Percentiles rank a stretch among this genome's conserved stretches.
Evolutionary conservation across 352 stramenopile species (phyloP).

Genomic region (Aphanomyces astaci): DNA sequence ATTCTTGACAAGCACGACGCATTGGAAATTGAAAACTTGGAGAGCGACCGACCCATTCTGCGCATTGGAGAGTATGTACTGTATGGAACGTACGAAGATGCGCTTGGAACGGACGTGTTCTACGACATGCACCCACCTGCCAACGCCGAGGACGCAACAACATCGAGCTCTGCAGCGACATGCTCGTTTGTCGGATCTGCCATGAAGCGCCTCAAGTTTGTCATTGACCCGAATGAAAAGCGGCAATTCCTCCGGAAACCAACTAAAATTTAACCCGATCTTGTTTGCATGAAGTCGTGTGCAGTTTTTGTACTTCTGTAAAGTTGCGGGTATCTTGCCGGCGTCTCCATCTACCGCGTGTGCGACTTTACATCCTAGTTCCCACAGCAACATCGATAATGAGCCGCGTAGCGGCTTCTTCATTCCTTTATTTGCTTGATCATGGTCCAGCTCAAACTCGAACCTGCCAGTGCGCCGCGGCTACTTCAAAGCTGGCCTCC

Average conservation of each 20-base stretch:
- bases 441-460: background rate
- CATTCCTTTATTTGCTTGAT: background rate
- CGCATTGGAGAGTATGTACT: conserved; percentile 12
- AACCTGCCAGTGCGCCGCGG: background rate
- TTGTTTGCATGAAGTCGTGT: background rate
- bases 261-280: background rate
- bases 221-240: conserved; percentile 6
- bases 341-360: background rate
- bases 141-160: background rate
- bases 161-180: background rate
- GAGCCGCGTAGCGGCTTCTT: background rate
- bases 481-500: background rate
- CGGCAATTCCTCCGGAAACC: conserved; percentile 5
- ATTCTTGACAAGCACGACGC: conserved; percentile 20
- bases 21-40: conserved; percentile 14
- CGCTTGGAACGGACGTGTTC: conserved; percentile 11
- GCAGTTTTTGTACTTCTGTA: background rate
- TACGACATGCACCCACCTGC: conserved; percentile 1
- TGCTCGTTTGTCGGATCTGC: background rate
- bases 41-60: conserved; percentile 11
- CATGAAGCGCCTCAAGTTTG: conserved; percentile 10
- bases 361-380: conserved; percentile 8
- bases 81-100: conserved; percentile 17
- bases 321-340: background rate
- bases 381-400: background rate